These are phyloP conservation scores for Fraxinus cuspidata DNA, from an alignment of 257 asterid genomes.

Conservation along the genomic window DNA sequence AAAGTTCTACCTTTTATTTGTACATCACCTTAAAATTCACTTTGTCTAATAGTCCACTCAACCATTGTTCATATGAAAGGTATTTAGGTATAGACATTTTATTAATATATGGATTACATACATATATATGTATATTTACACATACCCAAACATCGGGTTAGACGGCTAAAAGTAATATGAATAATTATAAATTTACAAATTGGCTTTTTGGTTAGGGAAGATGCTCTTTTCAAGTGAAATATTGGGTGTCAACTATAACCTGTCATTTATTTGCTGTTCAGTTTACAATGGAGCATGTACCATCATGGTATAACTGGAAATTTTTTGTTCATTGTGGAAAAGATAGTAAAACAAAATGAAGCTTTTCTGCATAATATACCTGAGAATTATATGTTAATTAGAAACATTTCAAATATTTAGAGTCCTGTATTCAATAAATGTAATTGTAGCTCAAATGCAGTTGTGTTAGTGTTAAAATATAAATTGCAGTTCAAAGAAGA, in stretches of 20 bases:
- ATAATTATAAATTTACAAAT: not conserved
- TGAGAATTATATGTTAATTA: not conserved
- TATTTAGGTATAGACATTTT: not conserved
- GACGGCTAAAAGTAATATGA: not conserved
- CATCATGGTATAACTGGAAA: not conserved
- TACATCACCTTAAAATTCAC: not conserved
- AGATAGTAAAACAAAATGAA: not conserved
- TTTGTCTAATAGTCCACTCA: not conserved
- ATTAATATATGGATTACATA: too few species aligned
- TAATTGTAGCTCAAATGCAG: not conserved
- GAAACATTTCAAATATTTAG: not conserved
- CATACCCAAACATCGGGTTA: not conserved
- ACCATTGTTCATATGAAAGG: not conserved
- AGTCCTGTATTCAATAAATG: not conserved
- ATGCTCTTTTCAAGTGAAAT: not conserved
- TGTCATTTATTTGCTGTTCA: not conserved
- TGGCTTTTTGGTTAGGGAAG: not conserved
- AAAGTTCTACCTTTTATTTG: not conserved
- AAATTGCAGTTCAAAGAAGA: not conserved
- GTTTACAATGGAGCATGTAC: not conserved
- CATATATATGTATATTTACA: not conserved
- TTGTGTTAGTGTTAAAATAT: not conserved
- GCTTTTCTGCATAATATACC: not conserved
- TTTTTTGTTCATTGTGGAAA: not conserved
- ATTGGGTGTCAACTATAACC: not conserved